Base-by-base conservation (phyloP, 2,329 filamentous ascomycete genomes). In the Trichoderma arundinaceum region DNA sequence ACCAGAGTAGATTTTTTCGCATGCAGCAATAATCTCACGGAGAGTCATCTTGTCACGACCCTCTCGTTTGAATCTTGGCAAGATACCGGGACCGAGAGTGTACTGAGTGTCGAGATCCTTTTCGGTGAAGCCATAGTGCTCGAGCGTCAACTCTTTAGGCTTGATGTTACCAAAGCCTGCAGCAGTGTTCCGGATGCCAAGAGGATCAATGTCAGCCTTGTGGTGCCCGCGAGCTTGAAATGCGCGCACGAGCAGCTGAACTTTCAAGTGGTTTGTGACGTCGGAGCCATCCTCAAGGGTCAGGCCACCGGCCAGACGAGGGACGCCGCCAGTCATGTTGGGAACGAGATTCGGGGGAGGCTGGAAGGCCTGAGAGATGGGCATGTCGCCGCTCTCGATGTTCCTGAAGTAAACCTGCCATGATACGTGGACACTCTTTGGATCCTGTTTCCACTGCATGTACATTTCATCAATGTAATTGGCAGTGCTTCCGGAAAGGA, bases 381-480 rank as follows among this genome's bases (percentile, higher is more conserved):
- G 94, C 92, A 99, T 98, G 75, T 95, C 92, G 78, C 95, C 95
- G 71, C 88, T 91, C 84, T 99, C 95, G 91, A 99, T 97, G 83
- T 99, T 99, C 83, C 90, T 92, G 87, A 99, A 99, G 86, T 99
- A 99, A 77, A 96, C 90, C 83, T 97, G 94, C 95, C 95, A 99
- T 78, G 95, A 99, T 74, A 97, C 86, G 81, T 99, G 95, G 67
- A 99, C 95, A 76, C 92, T 97, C 74, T 88, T 86, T 60, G 95
- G 94, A 74, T 99, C 93, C 70, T 91, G 85, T 82, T 94, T 97
- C 95, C 95, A 99, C 77, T 94, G 89, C 83, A 97, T 84, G 81
- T 99, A 99, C 95, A 99, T 99, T 84, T 97, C 95, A 80, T 99
- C 95, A 77, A 99, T 92, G 83, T 99, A 99, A 83, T 96, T 97